These are phyloP conservation scores for Podospora pseudoanserina DNA, from an alignment of 495 filamentous ascomycete genomes.

Conservation along the genomic window DNA sequence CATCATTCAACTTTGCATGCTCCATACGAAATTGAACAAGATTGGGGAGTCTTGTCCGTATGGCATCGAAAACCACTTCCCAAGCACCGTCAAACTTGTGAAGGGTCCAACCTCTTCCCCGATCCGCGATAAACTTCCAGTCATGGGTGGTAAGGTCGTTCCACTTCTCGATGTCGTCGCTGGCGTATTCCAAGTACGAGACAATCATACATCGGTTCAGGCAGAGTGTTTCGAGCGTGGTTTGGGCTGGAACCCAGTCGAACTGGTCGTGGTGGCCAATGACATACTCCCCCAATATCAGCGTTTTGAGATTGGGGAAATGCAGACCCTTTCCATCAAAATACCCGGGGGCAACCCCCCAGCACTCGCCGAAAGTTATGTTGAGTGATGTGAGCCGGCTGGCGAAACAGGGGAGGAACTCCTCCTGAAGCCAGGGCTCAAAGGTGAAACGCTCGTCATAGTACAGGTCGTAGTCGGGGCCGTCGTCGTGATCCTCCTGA, in stretches of 20 bases:
- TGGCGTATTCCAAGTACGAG: not conserved
- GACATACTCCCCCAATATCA: conserved; percentile 8
- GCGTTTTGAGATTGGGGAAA: conserved; percentile 13
- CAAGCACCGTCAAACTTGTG: not conserved
- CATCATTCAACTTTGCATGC: not conserved
- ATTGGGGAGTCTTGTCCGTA: not conserved
- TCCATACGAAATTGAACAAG: not conserved
- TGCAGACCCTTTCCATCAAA: conserved; percentile 15
- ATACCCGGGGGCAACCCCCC: conserved; percentile 10
- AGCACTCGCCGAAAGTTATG: conserved; percentile 11
- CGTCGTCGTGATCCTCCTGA: too few species aligned
- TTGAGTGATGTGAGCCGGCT: conserved; percentile 10
- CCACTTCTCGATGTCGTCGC: not conserved
- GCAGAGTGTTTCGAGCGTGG: conserved; percentile 8
- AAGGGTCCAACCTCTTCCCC: too few species aligned
- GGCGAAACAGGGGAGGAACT: conserved; percentile 9
- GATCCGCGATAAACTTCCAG: not conserved
- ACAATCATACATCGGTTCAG: conserved; percentile 10
- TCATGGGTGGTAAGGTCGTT: not conserved
- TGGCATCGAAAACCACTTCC: not conserved
- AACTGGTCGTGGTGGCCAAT: conserved; percentile 17
- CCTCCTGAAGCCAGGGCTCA: conserved; percentile 12
- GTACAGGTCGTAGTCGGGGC: not conserved
- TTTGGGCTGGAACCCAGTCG: conserved; percentile 15
- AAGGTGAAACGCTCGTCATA: conserved; percentile 7